These are phyloP conservation scores for Nidula niveotomentosa DNA, from an alignment of 1,284 basidiomycete species.

Conservation along the genomic window DNA sequence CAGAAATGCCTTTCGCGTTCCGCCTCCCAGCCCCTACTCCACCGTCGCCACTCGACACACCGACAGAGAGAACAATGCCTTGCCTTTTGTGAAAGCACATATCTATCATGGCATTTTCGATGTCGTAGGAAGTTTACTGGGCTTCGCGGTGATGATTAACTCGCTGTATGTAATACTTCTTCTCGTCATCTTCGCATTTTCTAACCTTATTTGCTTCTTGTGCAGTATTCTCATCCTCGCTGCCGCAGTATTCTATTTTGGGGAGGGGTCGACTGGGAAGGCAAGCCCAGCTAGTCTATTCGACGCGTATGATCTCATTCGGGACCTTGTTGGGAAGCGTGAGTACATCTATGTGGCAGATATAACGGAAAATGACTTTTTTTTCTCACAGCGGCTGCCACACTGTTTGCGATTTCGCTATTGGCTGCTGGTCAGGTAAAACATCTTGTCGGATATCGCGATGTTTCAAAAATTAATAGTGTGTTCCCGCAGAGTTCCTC, in stretches of 20 bases:
- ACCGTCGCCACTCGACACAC: constrained; percentile 40
- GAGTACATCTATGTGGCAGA: constrained; percentile 18
- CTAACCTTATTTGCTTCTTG: not conserved
- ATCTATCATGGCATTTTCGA: constrained; percentile 77
- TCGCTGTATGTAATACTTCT: constrained; percentile 50
- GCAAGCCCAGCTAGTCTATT: constrained; percentile 70
- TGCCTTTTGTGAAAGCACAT: constrained; percentile 73
- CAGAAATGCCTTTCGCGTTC: constrained; percentile 27
- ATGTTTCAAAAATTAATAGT: no score
- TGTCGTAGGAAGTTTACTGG: constrained; percentile 65
- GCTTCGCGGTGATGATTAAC: constrained; percentile 89
- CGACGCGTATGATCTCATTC: constrained; percentile 79
- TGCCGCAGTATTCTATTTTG: constrained; percentile 75
- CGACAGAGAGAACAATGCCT: constrained; percentile 64
- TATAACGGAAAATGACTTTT: no score
- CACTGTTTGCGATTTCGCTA: constrained; percentile 85
- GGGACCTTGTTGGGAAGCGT: constrained; percentile 67
- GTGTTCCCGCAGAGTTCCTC: constrained; percentile 68
- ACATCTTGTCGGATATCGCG: not conserved
- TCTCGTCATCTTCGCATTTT: not conserved
- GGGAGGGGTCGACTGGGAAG: constrained; percentile 25
- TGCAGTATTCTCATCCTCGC: constrained; percentile 71
- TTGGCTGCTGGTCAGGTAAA: constrained; percentile 75
- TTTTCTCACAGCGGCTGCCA: constrained; percentile 56
- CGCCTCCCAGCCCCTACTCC: constrained; percentile 23